Percentiles rank a stretch among this genome's conserved stretches.
These are phyloP conservation scores for Yueomyces sinensis DNA, from an alignment of 805 yeast species.

Conservation along the genomic window DNA sequence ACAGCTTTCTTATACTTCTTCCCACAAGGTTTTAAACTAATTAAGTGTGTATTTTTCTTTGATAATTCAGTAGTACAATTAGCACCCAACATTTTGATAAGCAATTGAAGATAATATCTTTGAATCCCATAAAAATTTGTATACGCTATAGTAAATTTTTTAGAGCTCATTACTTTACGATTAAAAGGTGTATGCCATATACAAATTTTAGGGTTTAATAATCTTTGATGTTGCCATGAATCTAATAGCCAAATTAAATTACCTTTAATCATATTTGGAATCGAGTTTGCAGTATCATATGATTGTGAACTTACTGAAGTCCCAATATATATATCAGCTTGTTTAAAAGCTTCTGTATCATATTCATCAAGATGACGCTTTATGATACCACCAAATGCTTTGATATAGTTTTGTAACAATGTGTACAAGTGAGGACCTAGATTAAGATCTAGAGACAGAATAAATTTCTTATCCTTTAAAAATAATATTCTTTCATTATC, in stretches of 20 bases:
- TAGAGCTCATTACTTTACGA: conserved; percentile 35
- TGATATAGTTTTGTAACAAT: conserved; percentile 33
- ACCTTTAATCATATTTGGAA: conserved; percentile 33
- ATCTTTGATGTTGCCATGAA: conserved; percentile 41
- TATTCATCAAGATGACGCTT: conserved; percentile 11
- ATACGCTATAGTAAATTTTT: conserved; percentile 42
- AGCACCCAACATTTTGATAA: conserved; percentile 65
- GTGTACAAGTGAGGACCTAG: conserved; percentile 31
- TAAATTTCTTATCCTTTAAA: conserved; percentile 34
- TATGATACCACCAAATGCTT: conserved; percentile 41
- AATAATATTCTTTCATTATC: background rate
- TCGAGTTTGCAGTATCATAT: conserved; percentile 33
- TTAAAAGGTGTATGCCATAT: conserved; percentile 59
- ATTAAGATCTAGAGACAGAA: conserved; percentile 40
- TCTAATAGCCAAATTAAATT: conserved; percentile 69
- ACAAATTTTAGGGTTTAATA: conserved; percentile 40
- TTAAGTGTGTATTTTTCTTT: conserved; percentile 53
- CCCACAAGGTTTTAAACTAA: conserved; percentile 57
- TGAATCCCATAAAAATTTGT: conserved; percentile 83
- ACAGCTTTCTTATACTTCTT: conserved; percentile 60
- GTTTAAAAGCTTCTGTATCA: conserved; percentile 4
- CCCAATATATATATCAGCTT: conserved; percentile 45
- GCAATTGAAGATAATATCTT: conserved; percentile 50
- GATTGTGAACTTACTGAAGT: conserved; percentile 44
- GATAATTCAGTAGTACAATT: conserved; percentile 53